A percentile compares a stretch with the other conserved stretches of the same genome.
Evolutionary conservation across 176 grass and related monocot species (phyloP).

Genomic region (Oryza brachyantha): DNA sequence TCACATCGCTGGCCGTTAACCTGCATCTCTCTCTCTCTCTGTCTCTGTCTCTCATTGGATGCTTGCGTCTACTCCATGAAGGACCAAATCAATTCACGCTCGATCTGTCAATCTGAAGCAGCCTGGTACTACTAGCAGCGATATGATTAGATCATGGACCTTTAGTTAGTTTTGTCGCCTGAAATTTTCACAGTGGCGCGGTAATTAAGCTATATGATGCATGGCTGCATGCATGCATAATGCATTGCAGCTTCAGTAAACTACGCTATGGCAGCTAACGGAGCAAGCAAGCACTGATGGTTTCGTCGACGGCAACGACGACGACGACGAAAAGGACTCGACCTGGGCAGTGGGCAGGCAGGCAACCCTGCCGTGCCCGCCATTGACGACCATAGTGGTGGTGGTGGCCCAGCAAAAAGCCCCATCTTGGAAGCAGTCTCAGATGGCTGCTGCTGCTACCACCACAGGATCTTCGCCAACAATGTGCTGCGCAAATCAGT

Average conservation of each 20-base stretch:
- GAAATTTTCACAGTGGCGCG: background rate
- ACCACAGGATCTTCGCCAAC: background rate
- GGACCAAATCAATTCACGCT: background rate
- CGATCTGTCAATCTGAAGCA: background rate
- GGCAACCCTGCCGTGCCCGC: conserved; percentile 34
- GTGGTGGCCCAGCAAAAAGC: conserved; percentile 34
- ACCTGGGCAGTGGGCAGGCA: background rate
- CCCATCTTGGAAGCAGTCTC: conserved; percentile 35
- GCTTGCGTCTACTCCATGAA: background rate
- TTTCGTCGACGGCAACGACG: background rate
- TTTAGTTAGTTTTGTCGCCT: conserved; percentile 4
- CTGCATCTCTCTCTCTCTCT: background rate
- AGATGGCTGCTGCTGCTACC: background rate
- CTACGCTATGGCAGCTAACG: background rate
- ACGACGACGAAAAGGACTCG: conserved; percentile 41
- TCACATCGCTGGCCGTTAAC: conserved; percentile 41
- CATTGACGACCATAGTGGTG: conserved; percentile 20
- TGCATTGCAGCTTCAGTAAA: background rate
- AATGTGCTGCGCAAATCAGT: background rate
- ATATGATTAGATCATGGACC: conserved; percentile 13
- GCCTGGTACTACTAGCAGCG: background rate
- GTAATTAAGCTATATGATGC: background rate
- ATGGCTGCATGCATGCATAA: conserved; percentile 11
- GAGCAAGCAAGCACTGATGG: conserved; percentile 17
- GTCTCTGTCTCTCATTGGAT: conserved; percentile 10